Base-by-base conservation (phyloP, 208 protist genomes). In the Porcisia hertigi region DNA sequence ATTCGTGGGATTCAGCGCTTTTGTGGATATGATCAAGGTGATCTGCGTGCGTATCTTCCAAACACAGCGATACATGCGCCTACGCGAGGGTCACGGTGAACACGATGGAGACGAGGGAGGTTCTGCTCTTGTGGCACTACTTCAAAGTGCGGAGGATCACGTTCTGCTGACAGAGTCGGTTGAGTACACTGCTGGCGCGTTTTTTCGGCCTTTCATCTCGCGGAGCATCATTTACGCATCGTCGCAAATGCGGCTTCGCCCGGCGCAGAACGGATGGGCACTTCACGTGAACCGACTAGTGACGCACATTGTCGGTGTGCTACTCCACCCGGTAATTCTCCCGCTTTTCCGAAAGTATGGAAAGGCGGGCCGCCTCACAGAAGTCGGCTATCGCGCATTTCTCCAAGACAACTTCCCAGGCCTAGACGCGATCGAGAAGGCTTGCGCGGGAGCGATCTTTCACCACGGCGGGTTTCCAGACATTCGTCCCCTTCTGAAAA, bases 21-120 rank as follows among this genome's bases (percentile, higher is more conserved):
- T 97, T 76, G 76, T 89, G 23, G 86, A 91, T 73, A 91, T 97
- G 60, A 97, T 97, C 89, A 95, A 94, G 59, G 85, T 95, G 25
- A 81, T 95, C 47, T 91, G 91, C 73, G 79, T 97, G 52, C 88
- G 93, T 5, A 91, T 92, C 81, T 97, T 86, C 71, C 93, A 97
- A 70, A 87, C 85, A 0, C 71, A 85, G 49, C 76, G 80, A 7
- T 88, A 81, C 71, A 65, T 65, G 8, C 67, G 75, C 12, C 64
- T 94, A 43, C 62, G 81, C 25, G 63, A 81, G 30, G 79, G 82
- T 23, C 69, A 76, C 6, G 58, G 25, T 4, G 77, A 34, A 30
- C 58, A 41, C 57, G 69, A n/a, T 65, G 89, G 47, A 30, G 87
- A 12, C 11, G 39, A 25, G 4, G 53, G 41, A 12, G 73, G 77